Conservation (phyloP, 2,329 filamentous ascomycete species). For the Beauveria pseudobassiana region DNA sequence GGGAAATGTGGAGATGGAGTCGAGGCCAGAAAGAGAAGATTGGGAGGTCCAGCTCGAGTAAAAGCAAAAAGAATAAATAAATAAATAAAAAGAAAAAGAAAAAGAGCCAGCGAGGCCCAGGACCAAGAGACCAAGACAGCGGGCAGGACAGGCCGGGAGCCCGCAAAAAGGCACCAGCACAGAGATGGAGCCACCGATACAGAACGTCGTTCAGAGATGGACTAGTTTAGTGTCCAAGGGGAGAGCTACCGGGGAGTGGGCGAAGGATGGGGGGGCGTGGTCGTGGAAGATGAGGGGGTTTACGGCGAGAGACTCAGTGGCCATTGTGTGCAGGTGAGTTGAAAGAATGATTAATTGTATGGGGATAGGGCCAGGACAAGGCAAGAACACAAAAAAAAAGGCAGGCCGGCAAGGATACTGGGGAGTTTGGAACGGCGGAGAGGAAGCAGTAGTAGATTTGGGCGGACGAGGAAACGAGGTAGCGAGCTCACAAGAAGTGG, state of each 20-base stretch:
- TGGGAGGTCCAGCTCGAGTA: background rate
- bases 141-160: background rate
- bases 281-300: background rate
- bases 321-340: background rate
- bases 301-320: background rate
- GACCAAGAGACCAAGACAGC: background rate
- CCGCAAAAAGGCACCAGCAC: background rate
- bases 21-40: constrained; percentile 8
- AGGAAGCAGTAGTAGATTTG: background rate
- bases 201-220: constrained; percentile 9
- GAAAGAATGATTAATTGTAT: background rate
- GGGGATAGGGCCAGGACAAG: background rate
- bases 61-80: constrained; percentile 3
- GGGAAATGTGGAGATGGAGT: constrained; percentile 8
- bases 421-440: background rate
- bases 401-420: background rate
- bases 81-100: background rate
- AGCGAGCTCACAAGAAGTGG: background rate
- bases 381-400: background rate
- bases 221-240: constrained; percentile 8
- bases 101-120: background rate
- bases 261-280: background rate
- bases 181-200: constrained; percentile 9
- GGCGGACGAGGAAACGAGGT: background rate
- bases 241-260: background rate